A percentile compares a stretch with the other conserved stretches of the same genome.
Conservation (phyloP, 345 rosid species). For the Salix brachista region DNA sequence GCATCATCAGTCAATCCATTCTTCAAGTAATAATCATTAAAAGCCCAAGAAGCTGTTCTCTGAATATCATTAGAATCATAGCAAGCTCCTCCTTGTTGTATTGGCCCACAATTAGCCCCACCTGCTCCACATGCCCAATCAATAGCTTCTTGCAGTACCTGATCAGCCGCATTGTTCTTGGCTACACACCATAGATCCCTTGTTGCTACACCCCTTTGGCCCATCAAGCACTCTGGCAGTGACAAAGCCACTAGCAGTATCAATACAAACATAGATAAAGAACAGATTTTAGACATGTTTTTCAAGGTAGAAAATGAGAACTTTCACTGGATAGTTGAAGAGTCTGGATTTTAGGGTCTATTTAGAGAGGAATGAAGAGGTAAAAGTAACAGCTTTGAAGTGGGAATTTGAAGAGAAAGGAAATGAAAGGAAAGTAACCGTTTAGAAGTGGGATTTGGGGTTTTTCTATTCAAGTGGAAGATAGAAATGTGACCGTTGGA, state of each 20-base stretch:
- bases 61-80: slow-evolving; percentile 52
- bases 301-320: not conserved
- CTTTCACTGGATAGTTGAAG: not conserved
- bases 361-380: not conserved
- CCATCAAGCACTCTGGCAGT: not conserved
- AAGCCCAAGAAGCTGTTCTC: slow-evolving; percentile 66
- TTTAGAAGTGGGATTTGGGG: not conserved
- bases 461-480: not conserved
- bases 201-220: slow-evolving; percentile 25
- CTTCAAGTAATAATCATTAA: slow-evolving; percentile 70
- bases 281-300: slow-evolving; percentile 1
- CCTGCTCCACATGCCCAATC: slow-evolving; percentile 84
- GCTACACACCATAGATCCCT: slow-evolving; percentile 87
- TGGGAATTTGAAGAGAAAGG: no score
- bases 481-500: slow-evolving; percentile 18
- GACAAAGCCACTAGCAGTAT: not conserved
- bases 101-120: slow-evolving; percentile 51
- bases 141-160: slow-evolving; percentile 56
- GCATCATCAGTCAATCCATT: slow-evolving; percentile 67
- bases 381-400: not conserved
- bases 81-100: slow-evolving; percentile 69
- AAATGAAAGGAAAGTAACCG: not conserved
- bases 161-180: slow-evolving; percentile 78
- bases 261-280: not conserved
- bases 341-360: not conserved